Percentiles rank a stretch among this genome's conserved stretches.
phyloP scores from a whole-genome alignment of 805 yeast species.

The Saccharomycopsis selenospora region DNA sequence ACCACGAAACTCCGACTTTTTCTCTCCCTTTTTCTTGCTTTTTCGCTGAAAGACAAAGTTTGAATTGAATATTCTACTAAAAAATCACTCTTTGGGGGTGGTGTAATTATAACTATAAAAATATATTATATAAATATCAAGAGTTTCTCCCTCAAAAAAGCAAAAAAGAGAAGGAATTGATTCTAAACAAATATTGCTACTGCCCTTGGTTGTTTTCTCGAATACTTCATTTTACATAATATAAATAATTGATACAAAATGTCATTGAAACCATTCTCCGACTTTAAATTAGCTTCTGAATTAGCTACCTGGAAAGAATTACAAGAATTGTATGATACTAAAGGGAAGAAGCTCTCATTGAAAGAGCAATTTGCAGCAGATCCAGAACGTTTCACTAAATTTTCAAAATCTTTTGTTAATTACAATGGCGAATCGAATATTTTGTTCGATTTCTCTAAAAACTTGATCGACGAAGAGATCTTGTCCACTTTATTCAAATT shows the following conservation, averaged over 20 bases:
- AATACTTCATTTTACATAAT: no score
- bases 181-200: no score
- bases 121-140: no score
- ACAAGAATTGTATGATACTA: slow-evolving; percentile 58
- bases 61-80: no score
- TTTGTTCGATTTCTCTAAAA: slow-evolving; percentile 92
- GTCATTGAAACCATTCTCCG: slow-evolving; percentile 31
- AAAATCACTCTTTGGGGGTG: no score
- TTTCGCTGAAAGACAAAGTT: no score
- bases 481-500: slow-evolving; percentile 58
- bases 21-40: no score
- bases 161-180: no score
- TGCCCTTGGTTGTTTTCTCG: no score
- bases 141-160: no score
- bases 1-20: no score
- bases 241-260: slow-evolving; percentile 3
- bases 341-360: slow-evolving; percentile 66
- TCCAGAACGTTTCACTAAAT: slow-evolving; percentile 65
- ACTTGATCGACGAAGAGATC: slow-evolving; percentile 82
- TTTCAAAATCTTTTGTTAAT: slow-evolving; percentile 71
- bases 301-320: slow-evolving; percentile 81
- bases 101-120: no score
- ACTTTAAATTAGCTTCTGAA: slow-evolving; percentile 58
- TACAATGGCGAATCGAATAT: slow-evolving; percentile 75
- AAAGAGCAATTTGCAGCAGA: slow-evolving; percentile 73